These are phyloP conservation scores for Solanum infundibuliforme DNA, from an alignment of 257 asterid species.

Conservation along the genomic window DNA sequence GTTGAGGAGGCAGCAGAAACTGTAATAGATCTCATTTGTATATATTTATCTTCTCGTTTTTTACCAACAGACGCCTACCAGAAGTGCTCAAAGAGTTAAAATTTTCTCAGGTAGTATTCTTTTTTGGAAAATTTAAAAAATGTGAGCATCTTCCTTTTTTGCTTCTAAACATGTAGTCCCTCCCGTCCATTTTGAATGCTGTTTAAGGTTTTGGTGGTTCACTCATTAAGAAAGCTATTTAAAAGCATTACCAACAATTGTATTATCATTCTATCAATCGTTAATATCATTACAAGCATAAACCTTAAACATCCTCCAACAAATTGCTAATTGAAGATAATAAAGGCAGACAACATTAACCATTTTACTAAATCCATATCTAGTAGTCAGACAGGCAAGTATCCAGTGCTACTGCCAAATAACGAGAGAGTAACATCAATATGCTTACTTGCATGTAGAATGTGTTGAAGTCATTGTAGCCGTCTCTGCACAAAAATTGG, in stretches of 20 bases:
- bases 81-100: not conserved
- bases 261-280: not conserved
- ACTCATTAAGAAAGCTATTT: not conserved
- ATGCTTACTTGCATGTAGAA: slow-evolving; percentile 95
- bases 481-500: slow-evolving; percentile 72
- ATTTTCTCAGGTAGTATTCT: not conserved
- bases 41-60: not conserved
- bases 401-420: not conserved
- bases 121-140: not conserved
- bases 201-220: not conserved
- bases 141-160: not conserved
- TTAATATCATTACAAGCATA: not conserved
- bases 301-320: not conserved
- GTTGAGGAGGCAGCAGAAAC: not conserved
- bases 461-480: slow-evolving; percentile 98
- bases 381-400: not conserved
- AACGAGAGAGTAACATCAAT: slow-evolving; percentile 9
- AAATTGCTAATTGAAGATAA: not conserved
- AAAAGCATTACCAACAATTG: not conserved
- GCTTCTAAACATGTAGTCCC: not conserved
- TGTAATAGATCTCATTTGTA: not conserved
- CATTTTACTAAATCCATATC: not conserved
- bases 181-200: not conserved
- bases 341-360: not conserved
- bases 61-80: not conserved